A percentile compares a stretch with the other conserved stretches of the same genome.
Evolutionary conservation across 305 asterid species (phyloP).

Genomic region (Fraxinus albicans): DNA sequence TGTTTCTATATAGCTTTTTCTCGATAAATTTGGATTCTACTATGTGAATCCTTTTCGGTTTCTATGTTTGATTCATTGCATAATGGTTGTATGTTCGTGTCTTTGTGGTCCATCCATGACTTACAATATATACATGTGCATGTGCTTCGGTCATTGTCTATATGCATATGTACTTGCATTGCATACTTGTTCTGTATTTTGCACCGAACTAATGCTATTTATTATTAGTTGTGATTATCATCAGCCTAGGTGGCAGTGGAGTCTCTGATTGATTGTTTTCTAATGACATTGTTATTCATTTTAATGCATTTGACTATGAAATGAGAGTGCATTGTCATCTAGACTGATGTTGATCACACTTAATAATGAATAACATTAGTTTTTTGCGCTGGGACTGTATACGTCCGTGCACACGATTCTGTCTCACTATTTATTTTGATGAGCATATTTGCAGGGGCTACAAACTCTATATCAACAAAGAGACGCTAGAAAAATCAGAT

Average conservation of each 20-base stretch:
- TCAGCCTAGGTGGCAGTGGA: not conserved
- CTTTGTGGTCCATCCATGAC: too few species aligned
- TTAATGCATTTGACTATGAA: not conserved
- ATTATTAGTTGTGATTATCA: not conserved
- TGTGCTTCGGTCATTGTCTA: too few species aligned
- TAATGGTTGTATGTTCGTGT: too few species aligned
- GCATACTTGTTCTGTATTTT: too few species aligned
- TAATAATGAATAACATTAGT: not conserved
- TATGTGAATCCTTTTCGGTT: not conserved
- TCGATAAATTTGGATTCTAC: not conserved
- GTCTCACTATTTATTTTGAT: not conserved
- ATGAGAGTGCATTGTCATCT: not conserved
- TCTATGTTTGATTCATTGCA: not conserved
- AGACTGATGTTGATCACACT: not conserved
- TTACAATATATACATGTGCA: too few species aligned
- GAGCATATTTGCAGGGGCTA: constrained; percentile 26
- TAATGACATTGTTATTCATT: not conserved
- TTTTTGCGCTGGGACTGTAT: not conserved
- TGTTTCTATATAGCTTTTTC: not conserved
- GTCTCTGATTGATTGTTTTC: not conserved
- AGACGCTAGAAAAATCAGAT: constrained; percentile 29
- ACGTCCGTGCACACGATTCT: not conserved
- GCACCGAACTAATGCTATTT: too few species aligned
- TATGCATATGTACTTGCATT: too few species aligned
- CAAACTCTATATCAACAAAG: constrained; percentile 27